Conservation (phyloP, 2,329 filamentous ascomycete species). For the Claviceps sp. region DNA sequence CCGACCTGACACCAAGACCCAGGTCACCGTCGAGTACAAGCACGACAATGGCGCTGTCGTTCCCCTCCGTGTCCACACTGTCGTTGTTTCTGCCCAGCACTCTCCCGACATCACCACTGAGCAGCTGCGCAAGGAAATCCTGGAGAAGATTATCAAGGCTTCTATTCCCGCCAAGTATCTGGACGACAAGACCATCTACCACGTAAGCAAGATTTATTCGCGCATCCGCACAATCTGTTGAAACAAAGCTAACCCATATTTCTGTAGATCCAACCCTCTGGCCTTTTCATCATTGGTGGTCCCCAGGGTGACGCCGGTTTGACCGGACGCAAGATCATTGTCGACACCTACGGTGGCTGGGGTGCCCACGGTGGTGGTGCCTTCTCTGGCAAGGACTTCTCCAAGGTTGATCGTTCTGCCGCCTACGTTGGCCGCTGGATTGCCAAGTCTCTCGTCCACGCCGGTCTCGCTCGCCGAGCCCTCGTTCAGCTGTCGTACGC, state of each 20-base stretch:
- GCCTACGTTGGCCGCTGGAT: constrained; percentile 98
- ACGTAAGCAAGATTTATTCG: constrained; percentile 41
- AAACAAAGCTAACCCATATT: background rate
- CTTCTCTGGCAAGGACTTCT: constrained; percentile 99
- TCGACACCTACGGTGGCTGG: constrained; percentile 99
- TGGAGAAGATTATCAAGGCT: constrained; percentile 93
- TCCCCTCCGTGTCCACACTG: constrained; percentile 84
- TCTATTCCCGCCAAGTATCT: constrained; percentile 88
- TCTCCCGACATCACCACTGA: constrained; percentile 77
- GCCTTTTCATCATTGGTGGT: constrained; percentile 97
- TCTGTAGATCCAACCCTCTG: constrained; percentile 79
- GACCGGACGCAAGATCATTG: constrained; percentile 97
- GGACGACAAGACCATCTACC: constrained; percentile 88
- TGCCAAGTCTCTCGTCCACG: constrained; percentile 90
- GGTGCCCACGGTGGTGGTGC: constrained; percentile 99
- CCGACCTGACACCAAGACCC: constrained; percentile 97
- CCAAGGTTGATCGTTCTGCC: constrained; percentile 97
- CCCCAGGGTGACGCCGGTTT: constrained; percentile 98
- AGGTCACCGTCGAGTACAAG: constrained; percentile 98
- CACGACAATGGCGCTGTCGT: constrained; percentile 91
- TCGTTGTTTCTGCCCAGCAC: constrained; percentile 95
- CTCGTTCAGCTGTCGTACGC: constrained; percentile 98
- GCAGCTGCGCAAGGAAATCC: constrained; percentile 84
- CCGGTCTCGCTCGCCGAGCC: constrained; percentile 78
- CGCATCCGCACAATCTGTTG: too few relatives aligned